Conservation (phyloP, 1,284 basidiomycete genomes). For the Afroboletus lepidellus region DNA sequence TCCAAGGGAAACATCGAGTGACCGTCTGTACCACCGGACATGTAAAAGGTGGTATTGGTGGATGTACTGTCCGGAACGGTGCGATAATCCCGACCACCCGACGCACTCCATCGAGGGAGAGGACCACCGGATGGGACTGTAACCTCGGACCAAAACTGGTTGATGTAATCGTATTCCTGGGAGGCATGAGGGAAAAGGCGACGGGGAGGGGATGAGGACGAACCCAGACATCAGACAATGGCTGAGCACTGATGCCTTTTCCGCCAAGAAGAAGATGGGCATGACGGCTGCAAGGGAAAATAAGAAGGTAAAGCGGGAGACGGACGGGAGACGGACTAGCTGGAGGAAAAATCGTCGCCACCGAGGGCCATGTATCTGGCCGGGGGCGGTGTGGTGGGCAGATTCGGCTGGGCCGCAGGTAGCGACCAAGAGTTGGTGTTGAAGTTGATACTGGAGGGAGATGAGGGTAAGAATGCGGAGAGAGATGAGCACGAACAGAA, state of each 20-base stretch:
- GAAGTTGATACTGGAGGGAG: slow-evolving; percentile 40
- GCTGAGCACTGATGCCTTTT: slow-evolving; percentile 46
- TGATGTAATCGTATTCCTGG: slow-evolving; percentile 72
- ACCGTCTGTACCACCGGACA: slow-evolving; percentile 64
- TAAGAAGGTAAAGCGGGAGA: slow-evolving; percentile 11
- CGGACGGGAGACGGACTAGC: slow-evolving; percentile 55
- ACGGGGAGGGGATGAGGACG: slow-evolving; percentile 15
- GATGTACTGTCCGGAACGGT: slow-evolving; percentile 42
- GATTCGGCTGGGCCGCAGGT: slow-evolving; percentile 49
- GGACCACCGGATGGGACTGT: slow-evolving; percentile 51
- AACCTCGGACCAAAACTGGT: slow-evolving; percentile 71
- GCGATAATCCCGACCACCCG: slow-evolving; percentile 66
- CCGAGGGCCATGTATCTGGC: slow-evolving; percentile 61
- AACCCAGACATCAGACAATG: slow-evolving; percentile 73
- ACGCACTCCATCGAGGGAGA: slow-evolving; percentile 62
- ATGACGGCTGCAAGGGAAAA: slow-evolving; percentile 48
- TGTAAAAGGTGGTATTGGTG: slow-evolving; percentile 64
- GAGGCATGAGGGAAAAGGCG: slow-evolving; percentile 15
- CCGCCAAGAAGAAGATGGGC: slow-evolving; percentile 74
- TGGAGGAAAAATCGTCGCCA: slow-evolving; percentile 70
- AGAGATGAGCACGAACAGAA: slow-evolving; percentile 43
- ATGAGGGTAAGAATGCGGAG: slow-evolving; percentile 3
- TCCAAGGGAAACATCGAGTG: slow-evolving; percentile 46
- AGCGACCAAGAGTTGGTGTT: slow-evolving; percentile 58
- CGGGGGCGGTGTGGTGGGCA: slow-evolving; percentile 47